Base-by-base conservation (phyloP, 2,329 filamentous ascomycete genomes). In the Trichoderma sp. region DNA sequence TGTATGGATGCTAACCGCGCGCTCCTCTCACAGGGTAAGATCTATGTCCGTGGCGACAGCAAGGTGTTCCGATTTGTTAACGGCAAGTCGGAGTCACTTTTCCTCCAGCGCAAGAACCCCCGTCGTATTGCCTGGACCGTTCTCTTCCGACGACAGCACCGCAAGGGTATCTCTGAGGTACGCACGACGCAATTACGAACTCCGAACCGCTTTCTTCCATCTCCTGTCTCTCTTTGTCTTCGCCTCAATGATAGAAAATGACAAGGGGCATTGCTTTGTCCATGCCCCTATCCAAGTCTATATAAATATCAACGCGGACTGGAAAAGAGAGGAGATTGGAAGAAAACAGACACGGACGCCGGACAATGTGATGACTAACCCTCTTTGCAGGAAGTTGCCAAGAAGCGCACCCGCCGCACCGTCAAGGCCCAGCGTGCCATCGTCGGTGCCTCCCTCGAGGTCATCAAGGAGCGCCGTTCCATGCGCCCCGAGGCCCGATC, bases 41-140 rank as follows among this genome's bases (percentile, higher is more conserved):
- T 99, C 87, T 99, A 95, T 88, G 88, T 99, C 89, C 94, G 96
- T 85, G 94, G 95, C 83, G 96, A 99, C 90, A 97, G 92, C 94
- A 99, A 98, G 90, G 90, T 98, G 89, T 99, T 99, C 92, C 94
- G 96, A 83, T 99, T 99, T 92, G 94, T 97, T 87, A 97, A 97
- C 87, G 94, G 96, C 88, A 99, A 99, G 89, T 95, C 93, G 86
- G 96, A 99, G 88, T 97, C 94, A 77, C 93, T 99, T 77, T 99
- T 99, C 91, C 93, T 98, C 79, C 96, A 99, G 90, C 95, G 96
- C 89, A 99, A 99, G 93, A 99, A 99, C 91, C 96, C 96, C 83
- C 95, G 96, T 85, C 94, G 95, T 83, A 98, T 99, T 85, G 91
- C 95, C 78, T 99, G 96, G 96, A 99, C 96, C 77, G 91, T 94